These are phyloP conservation scores for Leptodermis oblonga DNA, from an alignment of 257 asterid genomes.

Conservation along the genomic window DNA sequence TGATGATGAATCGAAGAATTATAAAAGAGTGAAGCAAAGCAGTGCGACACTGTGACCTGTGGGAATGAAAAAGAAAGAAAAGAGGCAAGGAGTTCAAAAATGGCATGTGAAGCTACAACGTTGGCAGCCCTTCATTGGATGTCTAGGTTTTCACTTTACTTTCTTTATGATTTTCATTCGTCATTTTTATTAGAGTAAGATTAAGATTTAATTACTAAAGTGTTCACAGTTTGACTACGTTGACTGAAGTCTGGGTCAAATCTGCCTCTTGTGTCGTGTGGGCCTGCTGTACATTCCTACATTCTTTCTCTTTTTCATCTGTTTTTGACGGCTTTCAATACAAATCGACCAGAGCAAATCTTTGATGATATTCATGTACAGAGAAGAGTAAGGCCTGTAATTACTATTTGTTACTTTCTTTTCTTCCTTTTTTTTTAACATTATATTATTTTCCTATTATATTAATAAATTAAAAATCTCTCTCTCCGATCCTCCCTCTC, in stretches of 20 bases:
- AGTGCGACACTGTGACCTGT: neutral
- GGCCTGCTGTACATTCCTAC: neutral
- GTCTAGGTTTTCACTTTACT: neutral
- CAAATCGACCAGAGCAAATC: neutral
- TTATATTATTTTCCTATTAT: too few relatives aligned
- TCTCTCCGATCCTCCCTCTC: neutral
- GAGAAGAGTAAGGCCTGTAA: neutral
- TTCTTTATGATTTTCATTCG: neutral
- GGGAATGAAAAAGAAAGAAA: constrained; percentile 3
- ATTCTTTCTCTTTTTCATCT: neutral
- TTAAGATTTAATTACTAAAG: neutral
- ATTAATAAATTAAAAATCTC: neutral
- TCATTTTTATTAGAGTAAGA: too few relatives aligned
- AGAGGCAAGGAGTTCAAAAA: neutral
- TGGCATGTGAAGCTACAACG: constrained; percentile 13
- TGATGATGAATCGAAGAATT: constrained; percentile 5
- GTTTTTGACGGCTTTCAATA: neutral
- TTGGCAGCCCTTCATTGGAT: constrained; percentile 20
- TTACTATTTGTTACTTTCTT: too few relatives aligned
- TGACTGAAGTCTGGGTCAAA: neutral
- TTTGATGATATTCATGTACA: neutral
- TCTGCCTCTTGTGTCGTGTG: neutral
- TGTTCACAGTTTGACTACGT: neutral
- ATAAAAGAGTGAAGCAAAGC: neutral
- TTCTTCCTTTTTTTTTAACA: too few relatives aligned